Base-by-base conservation (phyloP, 2,329 filamentous ascomycete species). In the Phialocephala sp. region DNA sequence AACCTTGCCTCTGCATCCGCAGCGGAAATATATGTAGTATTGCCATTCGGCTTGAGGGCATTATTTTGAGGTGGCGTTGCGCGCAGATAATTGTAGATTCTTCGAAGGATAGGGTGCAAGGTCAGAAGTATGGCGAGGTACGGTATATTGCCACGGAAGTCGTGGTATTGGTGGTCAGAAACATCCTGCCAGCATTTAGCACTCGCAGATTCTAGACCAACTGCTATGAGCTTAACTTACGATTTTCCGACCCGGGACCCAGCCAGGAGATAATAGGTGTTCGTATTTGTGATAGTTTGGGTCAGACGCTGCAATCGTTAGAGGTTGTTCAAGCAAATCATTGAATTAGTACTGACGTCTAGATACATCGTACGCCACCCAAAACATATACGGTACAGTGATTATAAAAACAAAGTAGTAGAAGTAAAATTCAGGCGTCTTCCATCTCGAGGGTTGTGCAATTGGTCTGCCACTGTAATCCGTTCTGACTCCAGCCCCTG, bases 171-270 rank as follows among this genome's bases (percentile, higher is more conserved):
- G 37, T 85, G 79, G 79, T 99, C 95, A 45, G 93, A 95, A 69
- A 93, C 89, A 80, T 99, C 95, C 90, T 93, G 68, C 2, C 18
- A 43, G 4, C 9, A 63, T 65, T 72, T 59, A 74, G 66, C 66
- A 62, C 54, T 14, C 50, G 50, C 50, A 54, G 50, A 35, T 6
- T 35, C 3, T 18, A 12, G 12, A n/a, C 9, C 14, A 9, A 6
- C 2, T 54, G 22, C 8, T 18, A 6, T 35, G 6, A 32, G 12
- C 50, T 36, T 4, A 20, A 69, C 87, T 74, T 83, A 93, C 91
- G 68, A 98, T 92, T 84, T 92, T 92, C 66, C 94, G 91, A 32
- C 94, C 94, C 8, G 91, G 91, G 64, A 99, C 91, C 95, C 95
- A 99, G 72, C 95, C 96, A 9, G 88, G 84, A 1, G 88, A 89